Evolutionary conservation across 2,329 filamentous ascomycete genomes (phyloP), one percentile per base, ranked within the genome.

Genomic region (Pseudonectria buxi): DNA sequence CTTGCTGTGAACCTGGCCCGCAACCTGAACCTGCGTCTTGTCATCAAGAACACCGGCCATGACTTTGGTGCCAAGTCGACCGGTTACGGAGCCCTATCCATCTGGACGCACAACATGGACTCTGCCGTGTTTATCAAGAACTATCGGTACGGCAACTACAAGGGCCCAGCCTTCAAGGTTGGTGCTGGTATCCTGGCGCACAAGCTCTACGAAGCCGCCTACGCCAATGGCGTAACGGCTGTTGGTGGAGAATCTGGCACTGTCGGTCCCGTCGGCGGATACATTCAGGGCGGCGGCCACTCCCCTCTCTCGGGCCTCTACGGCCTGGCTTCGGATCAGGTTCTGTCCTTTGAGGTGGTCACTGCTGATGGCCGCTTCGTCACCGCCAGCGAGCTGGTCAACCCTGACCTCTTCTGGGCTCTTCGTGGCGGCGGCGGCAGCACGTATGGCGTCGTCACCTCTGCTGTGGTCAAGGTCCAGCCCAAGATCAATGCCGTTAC

Each of bases 391-490:
- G 30, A 41, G 27, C 36, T 56, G 2, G 39, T 65, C n/a, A 70
- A 78, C 40, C 32, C 59, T 0, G 76, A 81, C 36, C 61, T 81
- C 6, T 80, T 74, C 58, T 82, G 75, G 76, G 76, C 76, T 4
- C 55, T 79, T 3, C 62, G 64, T 28, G 74, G 75, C 5, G 74
- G 76, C 3, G 75, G 77, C 2, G 70, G 67, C 5, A 64, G 59
- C 32, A 68, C 63, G 3, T 71, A 62, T 37, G 68, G 65, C 2
- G 59, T 70, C 4, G 65, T 68, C 6, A 50, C 59, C 15, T 65
- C 61, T 2, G 47, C 62, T 33, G 56, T 56, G 2, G 54, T 64
- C 25, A 56, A 55, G 7, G 56, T 57, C 3, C 59, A 62, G 32
- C 55, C 38, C 10, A 58, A 56, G 39, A 53, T 55, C 31, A 47